Evolutionary conservation across 805 yeast species (phyloP).

Genomic region (Ogataea degrootiae): DNA sequence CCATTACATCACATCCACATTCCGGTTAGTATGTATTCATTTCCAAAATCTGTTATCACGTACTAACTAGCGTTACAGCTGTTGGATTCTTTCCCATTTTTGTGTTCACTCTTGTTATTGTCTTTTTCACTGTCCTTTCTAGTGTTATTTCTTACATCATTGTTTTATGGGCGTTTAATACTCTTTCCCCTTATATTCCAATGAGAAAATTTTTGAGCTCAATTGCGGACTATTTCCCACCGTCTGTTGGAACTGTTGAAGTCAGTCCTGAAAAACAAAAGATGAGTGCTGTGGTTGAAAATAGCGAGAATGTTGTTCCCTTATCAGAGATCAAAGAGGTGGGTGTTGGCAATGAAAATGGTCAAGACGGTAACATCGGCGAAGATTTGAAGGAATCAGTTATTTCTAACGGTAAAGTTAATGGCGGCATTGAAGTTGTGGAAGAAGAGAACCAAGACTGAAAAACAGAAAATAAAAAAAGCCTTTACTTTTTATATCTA

Average conservation of each 20-base stretch:
- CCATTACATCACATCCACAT: background rate
- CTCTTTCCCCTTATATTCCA: conserved; percentile 9
- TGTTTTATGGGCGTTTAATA: conserved; percentile 4
- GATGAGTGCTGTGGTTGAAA: background rate
- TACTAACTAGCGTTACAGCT: conserved; percentile 10
- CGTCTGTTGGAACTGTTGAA: conserved; percentile 29
- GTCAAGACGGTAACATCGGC: too few species aligned
- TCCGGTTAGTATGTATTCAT: too few species aligned
- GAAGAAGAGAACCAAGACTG: too few species aligned
- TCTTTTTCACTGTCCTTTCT: conserved; percentile 10
- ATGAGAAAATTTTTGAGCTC: conserved; percentile 16
- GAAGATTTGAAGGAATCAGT: too few species aligned
- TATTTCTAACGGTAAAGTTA: too few species aligned
- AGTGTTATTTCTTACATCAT: conserved; percentile 8
- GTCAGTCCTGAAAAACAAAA: conserved; percentile 5
- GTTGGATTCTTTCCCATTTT: conserved; percentile 25
- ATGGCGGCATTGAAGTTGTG: too few species aligned
- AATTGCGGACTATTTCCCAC: conserved; percentile 30
- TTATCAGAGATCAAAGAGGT: background rate
- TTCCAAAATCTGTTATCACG: background rate
- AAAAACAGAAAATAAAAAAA: too few species aligned
- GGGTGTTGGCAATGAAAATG: too few species aligned
- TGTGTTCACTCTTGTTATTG: conserved; percentile 11
- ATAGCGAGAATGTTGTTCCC: background rate
- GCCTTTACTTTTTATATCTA: too few species aligned